Evolutionary conservation across 2,329 filamentous ascomycete genomes (phyloP).

Genomic region (Penicillium rolfsii): DNA sequence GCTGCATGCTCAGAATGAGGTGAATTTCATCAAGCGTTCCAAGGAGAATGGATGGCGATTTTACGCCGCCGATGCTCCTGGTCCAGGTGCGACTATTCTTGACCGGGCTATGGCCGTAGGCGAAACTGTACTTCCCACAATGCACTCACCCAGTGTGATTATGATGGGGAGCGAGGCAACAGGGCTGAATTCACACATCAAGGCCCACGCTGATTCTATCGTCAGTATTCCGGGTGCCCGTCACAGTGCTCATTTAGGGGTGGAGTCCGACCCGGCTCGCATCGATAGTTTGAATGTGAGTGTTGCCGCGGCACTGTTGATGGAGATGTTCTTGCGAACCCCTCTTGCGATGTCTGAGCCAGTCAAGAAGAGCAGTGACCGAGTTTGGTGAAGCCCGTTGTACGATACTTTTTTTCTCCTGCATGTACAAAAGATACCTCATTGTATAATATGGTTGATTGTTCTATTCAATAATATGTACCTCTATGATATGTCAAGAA

Average conservation of each 20-base stretch:
- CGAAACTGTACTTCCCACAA: constrained; percentile 51
- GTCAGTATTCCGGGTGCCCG: constrained; percentile 64
- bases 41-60: constrained; percentile 76
- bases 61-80: constrained; percentile 69
- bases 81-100: constrained; percentile 31
- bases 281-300: constrained; percentile 95
- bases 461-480: neutral
- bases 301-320: constrained; percentile 77
- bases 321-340: constrained; percentile 45
- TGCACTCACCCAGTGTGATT: constrained; percentile 70
- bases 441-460: constrained; percentile 18
- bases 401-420: constrained; percentile 12
- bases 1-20: constrained; percentile 69
- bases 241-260: constrained; percentile 45
- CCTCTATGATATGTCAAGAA: neutral
- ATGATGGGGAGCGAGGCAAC: constrained; percentile 82
- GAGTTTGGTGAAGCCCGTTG: constrained; percentile 23
- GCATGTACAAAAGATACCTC: constrained; percentile 17
- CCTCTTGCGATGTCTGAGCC: constrained; percentile 35
- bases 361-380: constrained; percentile 24
- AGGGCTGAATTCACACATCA: constrained; percentile 68
- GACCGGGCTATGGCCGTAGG: constrained; percentile 19
- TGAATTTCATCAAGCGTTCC: constrained; percentile 70
- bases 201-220: constrained; percentile 65
- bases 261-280: constrained; percentile 47